Evolutionary conservation across 1,284 basidiomycete species (phyloP).

Genomic region (Neonothopanus nambi): DNA sequence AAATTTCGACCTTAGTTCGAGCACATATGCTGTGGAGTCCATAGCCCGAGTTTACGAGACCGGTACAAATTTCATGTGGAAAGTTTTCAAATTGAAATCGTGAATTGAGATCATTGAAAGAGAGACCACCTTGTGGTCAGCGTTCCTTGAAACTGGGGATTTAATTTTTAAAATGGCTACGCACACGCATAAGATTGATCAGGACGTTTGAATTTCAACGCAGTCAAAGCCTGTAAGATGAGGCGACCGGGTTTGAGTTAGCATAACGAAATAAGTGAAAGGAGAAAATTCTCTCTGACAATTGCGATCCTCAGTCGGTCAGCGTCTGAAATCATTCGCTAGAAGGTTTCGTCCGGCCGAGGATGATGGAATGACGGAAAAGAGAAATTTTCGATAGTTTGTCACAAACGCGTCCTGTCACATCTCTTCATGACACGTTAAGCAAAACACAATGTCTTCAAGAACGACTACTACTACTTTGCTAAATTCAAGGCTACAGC

Average conservation of each 20-base stretch:
- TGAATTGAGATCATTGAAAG: not conserved
- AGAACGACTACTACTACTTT: too few relatives aligned
- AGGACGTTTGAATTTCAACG: constrained; percentile 41
- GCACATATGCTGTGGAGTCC: constrained; percentile 45
- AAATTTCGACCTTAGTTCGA: constrained; percentile 43
- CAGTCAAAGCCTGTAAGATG: constrained; percentile 36
- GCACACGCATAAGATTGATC: constrained; percentile 44
- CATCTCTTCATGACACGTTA: too few relatives aligned
- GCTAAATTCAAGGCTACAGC: too few relatives aligned
- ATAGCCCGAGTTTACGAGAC: too few relatives aligned
- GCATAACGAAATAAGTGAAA: not conserved
- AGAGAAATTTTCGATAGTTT: too few relatives aligned
- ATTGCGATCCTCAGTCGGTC: constrained; percentile 10
- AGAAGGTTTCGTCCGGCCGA: too few relatives aligned
- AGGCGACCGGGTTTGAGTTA: not conserved
- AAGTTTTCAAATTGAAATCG: not conserved
- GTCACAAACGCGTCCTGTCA: too few relatives aligned
- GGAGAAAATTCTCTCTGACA: not conserved
- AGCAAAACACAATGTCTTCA: too few relatives aligned
- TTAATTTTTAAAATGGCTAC: constrained; percentile 11
- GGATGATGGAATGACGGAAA: too few relatives aligned
- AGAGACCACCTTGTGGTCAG: not conserved
- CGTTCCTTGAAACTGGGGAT: not conserved
- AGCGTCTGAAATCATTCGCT: constrained; percentile 8
- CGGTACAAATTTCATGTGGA: not conserved